These are phyloP conservation scores for Eucalyptus camaldulensis DNA, from an alignment of 345 rosid genomes.

Conservation along the genomic window DNA sequence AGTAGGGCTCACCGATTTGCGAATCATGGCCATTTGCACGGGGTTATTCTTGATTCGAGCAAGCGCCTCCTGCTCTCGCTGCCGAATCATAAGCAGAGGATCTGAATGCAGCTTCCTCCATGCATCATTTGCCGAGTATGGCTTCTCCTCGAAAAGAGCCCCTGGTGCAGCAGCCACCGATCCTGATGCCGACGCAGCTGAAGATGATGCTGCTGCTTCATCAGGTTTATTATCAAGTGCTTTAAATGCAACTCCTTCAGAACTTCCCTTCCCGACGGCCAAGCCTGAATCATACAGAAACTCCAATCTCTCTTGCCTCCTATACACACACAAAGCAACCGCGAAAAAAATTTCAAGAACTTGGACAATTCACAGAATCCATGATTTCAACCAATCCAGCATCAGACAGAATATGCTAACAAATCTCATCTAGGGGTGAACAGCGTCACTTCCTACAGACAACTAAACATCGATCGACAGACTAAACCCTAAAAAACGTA, in stretches of 20 bases:
- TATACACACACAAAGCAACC: neutral
- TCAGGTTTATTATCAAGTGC: conserved; percentile 28
- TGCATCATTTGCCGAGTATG: conserved; percentile 65
- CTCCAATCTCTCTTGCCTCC: conserved; percentile 95
- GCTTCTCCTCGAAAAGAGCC: conserved; percentile 84
- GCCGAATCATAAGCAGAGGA: conserved; percentile 85
- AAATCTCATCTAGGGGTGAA: neutral
- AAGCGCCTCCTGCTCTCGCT: conserved; percentile 92
- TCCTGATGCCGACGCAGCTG: neutral
- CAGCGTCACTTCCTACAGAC: neutral
- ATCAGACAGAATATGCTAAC: neutral
- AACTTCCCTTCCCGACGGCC: conserved; percentile 58
- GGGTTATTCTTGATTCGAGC: conserved; percentile 95
- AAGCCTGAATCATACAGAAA: conserved; percentile 89
- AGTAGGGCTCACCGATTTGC: conserved; percentile 50
- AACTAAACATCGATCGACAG: neutral
- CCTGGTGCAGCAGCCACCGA: conserved; percentile 40
- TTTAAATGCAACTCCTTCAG: conserved; percentile 51
- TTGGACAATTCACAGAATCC: neutral
- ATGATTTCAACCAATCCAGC: neutral
- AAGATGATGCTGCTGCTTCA: conserved; percentile 1
- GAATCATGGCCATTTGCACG: conserved; percentile 52
- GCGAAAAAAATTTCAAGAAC: neutral
- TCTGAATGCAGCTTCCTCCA: conserved; percentile 96
- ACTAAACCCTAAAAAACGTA: conserved; percentile 1